Base-by-base conservation (phyloP, 2,329 filamentous ascomycete genomes). In the Trichoderma citrinoviride region DNA sequence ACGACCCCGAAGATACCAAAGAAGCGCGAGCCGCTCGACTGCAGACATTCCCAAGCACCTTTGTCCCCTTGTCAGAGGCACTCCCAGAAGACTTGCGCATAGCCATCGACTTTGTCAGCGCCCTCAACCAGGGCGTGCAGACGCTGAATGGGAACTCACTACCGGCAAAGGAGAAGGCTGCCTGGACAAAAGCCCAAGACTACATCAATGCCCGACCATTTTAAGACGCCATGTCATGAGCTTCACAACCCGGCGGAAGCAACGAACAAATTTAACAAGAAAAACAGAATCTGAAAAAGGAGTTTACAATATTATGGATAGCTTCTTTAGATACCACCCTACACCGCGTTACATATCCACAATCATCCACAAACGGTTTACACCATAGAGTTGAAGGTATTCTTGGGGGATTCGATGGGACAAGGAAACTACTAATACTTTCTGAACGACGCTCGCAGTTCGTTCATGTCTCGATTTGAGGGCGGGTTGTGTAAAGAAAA, bases 61-160 rank as follows among this genome's bases (percentile, higher is more conserved):
- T 80, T 70, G 81, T 89, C n/a, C 87, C 87, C 1, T 84, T 80
- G 70, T 85, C 86, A 12, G 81, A 83, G 44, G 77, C 85, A 52
- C 82, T 88, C 67, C 75, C 76, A n/a, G 85, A 87, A 53, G 87
- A 90, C 72, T 77, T 90, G 25, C 80, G 83, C 10, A 80, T 85
- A 25, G 82, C 81, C 47, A 84, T 82, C 68, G 79, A 79, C 40
- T 87, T 89, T 71, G 83, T 89, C 68, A 79, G 82, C 63, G 85
- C 85, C 5, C 73, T 90, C 41, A 79, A 83, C 68, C 79, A 79
- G 21, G 87, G 86, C 47, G 76, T 89, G n/a, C 81, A 85, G 74
- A 81, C 79, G 10, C 73, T 89, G 8, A 79, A 79, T 56, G 76
- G 75, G 29, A 78, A 81, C 61, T 80, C 84, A 68, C 70, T 88